Conservation (phyloP, 345 rosid species). For the Sonneratia caseolaris region DNA sequence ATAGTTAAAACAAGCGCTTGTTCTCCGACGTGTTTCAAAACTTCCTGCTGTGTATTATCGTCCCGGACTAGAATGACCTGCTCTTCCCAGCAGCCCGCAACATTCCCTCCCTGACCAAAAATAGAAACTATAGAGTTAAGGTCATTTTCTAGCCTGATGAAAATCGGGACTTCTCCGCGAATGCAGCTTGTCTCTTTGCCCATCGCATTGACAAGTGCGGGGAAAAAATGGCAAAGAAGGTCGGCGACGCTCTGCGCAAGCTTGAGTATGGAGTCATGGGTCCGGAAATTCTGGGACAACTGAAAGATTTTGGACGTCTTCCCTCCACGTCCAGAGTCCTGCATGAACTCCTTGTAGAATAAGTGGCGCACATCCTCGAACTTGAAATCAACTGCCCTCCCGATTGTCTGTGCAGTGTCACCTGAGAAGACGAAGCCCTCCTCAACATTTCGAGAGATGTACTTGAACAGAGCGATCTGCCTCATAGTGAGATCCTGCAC, state of each 20-base stretch:
- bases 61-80: constrained; percentile 18
- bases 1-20: constrained; percentile 5
- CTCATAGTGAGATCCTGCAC: constrained; percentile 59
- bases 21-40: constrained; percentile 3
- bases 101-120: constrained; percentile 22
- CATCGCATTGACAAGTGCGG: constrained; percentile 24
- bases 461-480: constrained; percentile 39
- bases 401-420: constrained; percentile 43
- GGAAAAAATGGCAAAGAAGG: constrained; percentile 37
- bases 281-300: constrained; percentile 46
- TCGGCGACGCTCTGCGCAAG: constrained; percentile 46
- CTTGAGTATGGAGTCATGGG: constrained; percentile 39
- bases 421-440: constrained; percentile 51
- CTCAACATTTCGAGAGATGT: constrained; percentile 25
- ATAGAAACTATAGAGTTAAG: constrained; percentile 30
- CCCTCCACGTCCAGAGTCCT: constrained; percentile 17
- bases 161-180: constrained; percentile 39
- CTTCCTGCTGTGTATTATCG: background rate
- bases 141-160: constrained; percentile 24
- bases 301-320: constrained; percentile 24
- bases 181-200: constrained; percentile 29
- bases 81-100: constrained; percentile 6
- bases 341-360: constrained; percentile 33
- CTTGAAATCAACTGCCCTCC: constrained; percentile 38
- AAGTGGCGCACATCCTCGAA: constrained; percentile 42